A percentile compares a stretch with the other conserved stretches of the same genome.
These are phyloP conservation scores for Diophrys sp. DNA, from an alignment of 73 alveolate genomes.

Conservation along the genomic window DNA sequence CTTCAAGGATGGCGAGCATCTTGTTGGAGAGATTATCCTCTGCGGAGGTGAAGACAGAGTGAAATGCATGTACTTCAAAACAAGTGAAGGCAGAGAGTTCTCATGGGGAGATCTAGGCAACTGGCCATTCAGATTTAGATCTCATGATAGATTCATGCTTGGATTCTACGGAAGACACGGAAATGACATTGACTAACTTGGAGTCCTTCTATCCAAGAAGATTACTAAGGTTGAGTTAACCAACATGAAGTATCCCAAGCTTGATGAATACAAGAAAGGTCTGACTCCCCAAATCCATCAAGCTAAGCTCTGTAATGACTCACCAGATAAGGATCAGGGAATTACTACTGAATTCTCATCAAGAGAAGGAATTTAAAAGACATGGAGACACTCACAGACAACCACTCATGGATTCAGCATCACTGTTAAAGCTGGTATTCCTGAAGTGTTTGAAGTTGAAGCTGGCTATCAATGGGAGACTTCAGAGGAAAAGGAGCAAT, in stretches of 20 bases:
- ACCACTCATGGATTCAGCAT: not conserved
- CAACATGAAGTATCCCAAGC: not conserved
- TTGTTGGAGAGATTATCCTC: not conserved
- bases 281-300: not conserved
- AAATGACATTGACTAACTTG: not conserved
- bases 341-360: not conserved
- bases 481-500: not conserved
- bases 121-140: not conserved
- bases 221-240: not conserved
- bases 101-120: not conserved
- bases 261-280: not conserved
- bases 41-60: not conserved
- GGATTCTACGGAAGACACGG: conserved; percentile 1
- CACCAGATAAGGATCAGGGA: not conserved
- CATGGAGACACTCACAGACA: not conserved
- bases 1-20: not conserved
- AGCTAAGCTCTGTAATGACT: not conserved
- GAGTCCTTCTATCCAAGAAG: not conserved
- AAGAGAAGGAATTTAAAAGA: not conserved
- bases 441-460: not conserved
- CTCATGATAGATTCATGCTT: not conserved
- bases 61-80: not conserved
- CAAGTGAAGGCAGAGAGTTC: not conserved
- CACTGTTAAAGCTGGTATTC: not conserved
- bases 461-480: not conserved